Evolutionary conservation across 495 filamentous ascomycete species (phyloP).

Genomic region (Acidiella bohemica): DNA sequence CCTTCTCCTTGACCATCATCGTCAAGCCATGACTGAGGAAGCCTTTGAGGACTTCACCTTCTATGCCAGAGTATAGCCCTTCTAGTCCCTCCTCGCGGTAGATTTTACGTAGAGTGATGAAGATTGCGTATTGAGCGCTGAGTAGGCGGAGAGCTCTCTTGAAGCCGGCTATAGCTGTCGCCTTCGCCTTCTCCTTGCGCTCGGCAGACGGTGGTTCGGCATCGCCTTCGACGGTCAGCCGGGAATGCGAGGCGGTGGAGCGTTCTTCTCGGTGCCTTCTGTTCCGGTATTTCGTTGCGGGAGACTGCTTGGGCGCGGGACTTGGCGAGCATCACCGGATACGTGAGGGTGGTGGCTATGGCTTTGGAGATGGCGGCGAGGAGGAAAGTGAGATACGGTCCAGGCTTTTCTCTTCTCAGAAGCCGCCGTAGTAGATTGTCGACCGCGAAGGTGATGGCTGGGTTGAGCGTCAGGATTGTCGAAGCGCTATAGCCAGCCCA

Average conservation of each 20-base stretch:
- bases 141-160: constrained; percentile 7
- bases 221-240: not conserved
- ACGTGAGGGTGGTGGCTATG: constrained; percentile 64
- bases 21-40: constrained; percentile 80
- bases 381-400: constrained; percentile 43
- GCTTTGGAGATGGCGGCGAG: constrained; percentile 73
- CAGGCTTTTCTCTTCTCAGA: constrained; percentile 41
- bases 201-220: not conserved
- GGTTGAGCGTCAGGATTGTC: constrained; percentile 72
- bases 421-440: constrained; percentile 54
- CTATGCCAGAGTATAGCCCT: constrained; percentile 65
- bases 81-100: constrained; percentile 50
- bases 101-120: constrained; percentile 49
- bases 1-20: constrained; percentile 75
- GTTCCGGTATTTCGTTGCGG: not conserved
- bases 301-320: constrained; percentile 48
- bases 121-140: constrained; percentile 38
- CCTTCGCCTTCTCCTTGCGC: not conserved
- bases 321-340: constrained; percentile 76
- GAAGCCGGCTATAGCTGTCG: constrained; percentile 9
- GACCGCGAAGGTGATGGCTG: constrained; percentile 72
- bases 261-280: too few relatives aligned
- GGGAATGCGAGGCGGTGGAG: constrained; percentile 1
- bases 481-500: constrained; percentile 86
- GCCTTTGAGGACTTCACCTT: constrained; percentile 64